Percentiles rank a stretch among this genome's conserved stretches.
Evolutionary conservation across 225 moss, liverwort and hornwort genomes (phyloP).

Genomic region (Sphagnum contortum): DNA sequence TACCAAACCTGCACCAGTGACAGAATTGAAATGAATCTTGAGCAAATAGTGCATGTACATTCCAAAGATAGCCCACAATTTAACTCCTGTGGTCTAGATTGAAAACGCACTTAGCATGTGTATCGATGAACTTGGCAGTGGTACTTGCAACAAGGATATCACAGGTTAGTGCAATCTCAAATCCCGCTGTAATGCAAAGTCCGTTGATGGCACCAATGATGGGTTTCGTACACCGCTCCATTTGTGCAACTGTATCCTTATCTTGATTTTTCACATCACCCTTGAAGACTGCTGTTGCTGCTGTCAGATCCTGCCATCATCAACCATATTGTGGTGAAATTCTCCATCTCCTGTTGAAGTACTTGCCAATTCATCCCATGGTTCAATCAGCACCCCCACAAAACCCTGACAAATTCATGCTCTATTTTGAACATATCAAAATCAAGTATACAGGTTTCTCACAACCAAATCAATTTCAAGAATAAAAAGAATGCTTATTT

Average conservation of each 20-base stretch:
- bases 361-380: too few relatives aligned
- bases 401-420: too few relatives aligned
- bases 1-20: conserved; percentile 61
- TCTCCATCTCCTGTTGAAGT: background rate
- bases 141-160: conserved; percentile 88
- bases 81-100: background rate
- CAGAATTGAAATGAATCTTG: background rate
- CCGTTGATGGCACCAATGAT: conserved; percentile 95
- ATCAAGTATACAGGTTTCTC: too few relatives aligned
- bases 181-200: conserved; percentile 76
- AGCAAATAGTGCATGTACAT: background rate
- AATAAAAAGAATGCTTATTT: too few relatives aligned
- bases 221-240: conserved; percentile 84
- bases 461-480: too few relatives aligned
- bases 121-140: conserved; percentile 81
- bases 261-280: conserved; percentile 40
- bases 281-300: conserved; percentile 78
- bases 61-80: background rate
- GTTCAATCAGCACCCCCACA: too few relatives aligned
- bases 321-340: background rate
- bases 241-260: conserved; percentile 60
- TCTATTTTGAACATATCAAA: too few relatives aligned
- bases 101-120: conserved; percentile 73
- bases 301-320: conserved; percentile 60
- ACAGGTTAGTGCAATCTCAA: conserved; percentile 84